A percentile compares a stretch with the other conserved stretches of the same genome.
Evolutionary conservation across 768 basidiomycete species (phyloP).

Genomic region (Suillus hirtellus): DNA sequence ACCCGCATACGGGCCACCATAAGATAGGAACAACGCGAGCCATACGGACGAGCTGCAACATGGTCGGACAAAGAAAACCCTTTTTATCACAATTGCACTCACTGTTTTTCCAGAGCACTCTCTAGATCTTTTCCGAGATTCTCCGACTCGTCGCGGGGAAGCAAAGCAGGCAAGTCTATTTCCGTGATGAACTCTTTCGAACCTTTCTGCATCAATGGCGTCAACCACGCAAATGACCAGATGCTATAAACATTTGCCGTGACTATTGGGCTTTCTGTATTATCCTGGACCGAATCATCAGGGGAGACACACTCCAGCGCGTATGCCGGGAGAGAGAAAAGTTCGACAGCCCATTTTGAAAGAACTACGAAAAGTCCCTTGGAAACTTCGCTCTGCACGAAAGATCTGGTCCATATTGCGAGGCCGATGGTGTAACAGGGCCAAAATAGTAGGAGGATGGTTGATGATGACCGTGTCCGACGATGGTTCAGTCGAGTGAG

Average conservation of each 20-base stretch:
- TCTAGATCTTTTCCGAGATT: slow-evolving; percentile 65
- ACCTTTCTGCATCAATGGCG: slow-evolving; percentile 73
- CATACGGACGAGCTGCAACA: slow-evolving; percentile 60
- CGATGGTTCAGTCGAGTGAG: slow-evolving; percentile 72
- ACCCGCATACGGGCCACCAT: slow-evolving; percentile 70
- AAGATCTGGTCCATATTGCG: slow-evolving; percentile 62
- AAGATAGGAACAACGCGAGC: slow-evolving; percentile 73
- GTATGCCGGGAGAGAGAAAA: slow-evolving; percentile 56
- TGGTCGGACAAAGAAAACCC: not conserved
- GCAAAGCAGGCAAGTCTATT: slow-evolving; percentile 78
- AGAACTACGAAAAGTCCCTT: slow-evolving; percentile 38
- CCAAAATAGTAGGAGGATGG: slow-evolving; percentile 80
- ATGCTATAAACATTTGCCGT: slow-evolving; percentile 81
- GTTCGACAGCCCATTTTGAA: slow-evolving; percentile 44
- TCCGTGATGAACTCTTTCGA: slow-evolving; percentile 70
- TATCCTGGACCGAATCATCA: slow-evolving; percentile 44
- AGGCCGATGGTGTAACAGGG: slow-evolving; percentile 57
- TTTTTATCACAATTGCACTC: slow-evolving; percentile 24
- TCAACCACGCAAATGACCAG: slow-evolving; percentile 89
- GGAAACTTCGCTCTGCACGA: slow-evolving; percentile 32
- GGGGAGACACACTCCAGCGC: slow-evolving; percentile 70
- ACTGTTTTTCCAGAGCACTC: slow-evolving; percentile 64
- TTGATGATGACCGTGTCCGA: slow-evolving; percentile 67
- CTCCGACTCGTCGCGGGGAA: slow-evolving; percentile 66
- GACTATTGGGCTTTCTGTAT: slow-evolving; percentile 64